Evolutionary conservation across 2,329 filamentous ascomycete species (phyloP).

Genomic region (Pseudocercospora cruenta): DNA sequence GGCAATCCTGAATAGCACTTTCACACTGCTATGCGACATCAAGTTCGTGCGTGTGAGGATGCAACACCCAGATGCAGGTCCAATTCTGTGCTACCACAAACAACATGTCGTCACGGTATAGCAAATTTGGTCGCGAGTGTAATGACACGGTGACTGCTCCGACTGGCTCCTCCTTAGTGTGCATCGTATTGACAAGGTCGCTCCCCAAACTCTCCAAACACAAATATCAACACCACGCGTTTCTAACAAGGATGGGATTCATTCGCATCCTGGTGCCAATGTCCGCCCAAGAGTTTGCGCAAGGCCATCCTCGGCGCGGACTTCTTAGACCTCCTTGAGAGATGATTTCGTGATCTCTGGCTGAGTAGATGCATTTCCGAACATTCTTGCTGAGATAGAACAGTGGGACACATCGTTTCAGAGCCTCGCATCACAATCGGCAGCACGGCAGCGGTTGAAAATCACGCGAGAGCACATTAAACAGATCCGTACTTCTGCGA

Average conservation of each 20-base stretch:
- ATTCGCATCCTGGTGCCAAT: background rate
- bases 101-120: background rate
- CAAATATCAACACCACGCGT: background rate
- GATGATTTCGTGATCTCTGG: background rate
- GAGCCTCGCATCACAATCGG: background rate
- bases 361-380: background rate
- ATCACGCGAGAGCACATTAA: background rate
- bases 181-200: background rate
- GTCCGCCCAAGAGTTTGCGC: background rate
- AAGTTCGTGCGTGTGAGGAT: background rate
- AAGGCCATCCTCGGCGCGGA: background rate
- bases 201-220: background rate
- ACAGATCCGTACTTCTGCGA: background rate
- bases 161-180: background rate
- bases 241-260: background rate
- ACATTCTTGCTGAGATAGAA: background rate
- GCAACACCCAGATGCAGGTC: background rate
- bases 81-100: background rate
- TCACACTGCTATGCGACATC: background rate
- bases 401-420: conserved; percentile 5
- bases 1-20: background rate
- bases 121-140: background rate
- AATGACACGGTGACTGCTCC: background rate
- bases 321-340: background rate
- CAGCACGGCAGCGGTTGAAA: conserved; percentile 5